A percentile compares a stretch with the other conserved stretches of the same genome.
Conservation (phyloP, 2,329 filamentous ascomycete genomes). For the Coleophoma crateriformis region DNA sequence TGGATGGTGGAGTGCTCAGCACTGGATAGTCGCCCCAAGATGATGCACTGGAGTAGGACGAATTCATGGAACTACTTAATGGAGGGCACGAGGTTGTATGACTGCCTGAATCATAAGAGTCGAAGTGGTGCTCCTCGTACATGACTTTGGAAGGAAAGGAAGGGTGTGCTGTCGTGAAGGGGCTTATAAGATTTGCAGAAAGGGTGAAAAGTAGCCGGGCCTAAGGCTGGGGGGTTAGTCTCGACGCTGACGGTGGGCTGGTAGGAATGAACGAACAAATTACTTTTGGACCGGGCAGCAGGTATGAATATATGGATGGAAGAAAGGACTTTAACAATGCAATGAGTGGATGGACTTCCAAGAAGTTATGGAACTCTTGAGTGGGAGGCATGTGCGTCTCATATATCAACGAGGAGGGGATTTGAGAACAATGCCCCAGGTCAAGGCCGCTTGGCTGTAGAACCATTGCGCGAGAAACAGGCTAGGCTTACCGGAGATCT, state of each 20-base stretch:
- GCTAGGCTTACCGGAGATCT: not conserved
- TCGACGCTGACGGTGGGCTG: not conserved
- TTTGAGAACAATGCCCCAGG: not conserved
- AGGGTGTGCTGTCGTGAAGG: not conserved
- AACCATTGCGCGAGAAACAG: not conserved
- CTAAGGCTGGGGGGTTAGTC: not conserved
- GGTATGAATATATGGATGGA: constrained; percentile 5
- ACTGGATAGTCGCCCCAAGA: constrained; percentile 4
- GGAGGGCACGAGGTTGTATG: constrained; percentile 3
- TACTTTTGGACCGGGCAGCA: not conserved
- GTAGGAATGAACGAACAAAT: constrained; percentile 4
- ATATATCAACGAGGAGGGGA: constrained; percentile 12
- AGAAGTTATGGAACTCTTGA: constrained; percentile 5
- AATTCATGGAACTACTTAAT: constrained; percentile 4
- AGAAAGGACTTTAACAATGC: constrained; percentile 13
- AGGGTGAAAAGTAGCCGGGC: not conserved
- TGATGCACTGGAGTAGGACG: constrained; percentile 12
- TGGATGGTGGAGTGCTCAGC: constrained; percentile 7
- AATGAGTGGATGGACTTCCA: constrained; percentile 7
- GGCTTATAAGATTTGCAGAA: not conserved
- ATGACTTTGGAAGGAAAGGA: constrained; percentile 5
- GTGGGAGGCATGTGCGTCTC: constrained; percentile 10
- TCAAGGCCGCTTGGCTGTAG: not conserved
- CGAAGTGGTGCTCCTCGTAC: constrained; percentile 6
- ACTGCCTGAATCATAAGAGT: constrained; percentile 1